Percentiles rank a stretch among this genome's conserved stretches.
phyloP scores from a whole-genome alignment of 345 rosid species.

The Moringa oleifera region DNA sequence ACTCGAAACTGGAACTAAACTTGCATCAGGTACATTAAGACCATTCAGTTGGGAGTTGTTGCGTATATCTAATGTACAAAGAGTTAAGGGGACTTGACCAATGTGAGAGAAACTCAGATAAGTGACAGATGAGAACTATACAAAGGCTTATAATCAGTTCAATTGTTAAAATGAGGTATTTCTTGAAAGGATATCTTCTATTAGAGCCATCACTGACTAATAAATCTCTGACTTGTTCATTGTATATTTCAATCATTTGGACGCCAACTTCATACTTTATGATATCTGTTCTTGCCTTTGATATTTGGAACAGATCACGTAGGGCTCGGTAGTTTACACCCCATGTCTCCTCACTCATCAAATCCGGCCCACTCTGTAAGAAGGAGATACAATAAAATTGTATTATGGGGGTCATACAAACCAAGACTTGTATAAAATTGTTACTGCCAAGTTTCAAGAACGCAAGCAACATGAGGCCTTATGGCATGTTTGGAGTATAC shows the following conservation, averaged over 20 bases:
- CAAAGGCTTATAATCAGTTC: too few species aligned
- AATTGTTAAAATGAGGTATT: not conserved
- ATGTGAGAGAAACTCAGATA: too few species aligned
- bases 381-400: conserved; percentile 1
- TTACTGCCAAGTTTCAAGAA: too few species aligned
- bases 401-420: not conserved
- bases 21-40: conserved; percentile 96
- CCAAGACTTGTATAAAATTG: not conserved
- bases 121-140: too few species aligned
- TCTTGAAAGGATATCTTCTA: conserved; percentile 79
- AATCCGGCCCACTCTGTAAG: conserved; percentile 87
- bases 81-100: conserved; percentile 45
- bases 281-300: conserved; percentile 59
- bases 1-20: conserved; percentile 73
- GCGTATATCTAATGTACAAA: conserved; percentile 78
- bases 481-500: too few species aligned
- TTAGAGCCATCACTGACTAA: conserved; percentile 82
- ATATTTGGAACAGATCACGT: conserved; percentile 73
- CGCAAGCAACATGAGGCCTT: too few species aligned
- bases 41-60: conserved; percentile 89
- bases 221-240: conserved; percentile 95
- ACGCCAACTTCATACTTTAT: conserved; percentile 84
- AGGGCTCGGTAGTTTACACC: conserved; percentile 96
- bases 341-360: conserved; percentile 72
- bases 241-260: conserved; percentile 97